Base-by-base conservation (phyloP, 1,139 yeast species). In the Debaryomyces nepalensis region DNA sequence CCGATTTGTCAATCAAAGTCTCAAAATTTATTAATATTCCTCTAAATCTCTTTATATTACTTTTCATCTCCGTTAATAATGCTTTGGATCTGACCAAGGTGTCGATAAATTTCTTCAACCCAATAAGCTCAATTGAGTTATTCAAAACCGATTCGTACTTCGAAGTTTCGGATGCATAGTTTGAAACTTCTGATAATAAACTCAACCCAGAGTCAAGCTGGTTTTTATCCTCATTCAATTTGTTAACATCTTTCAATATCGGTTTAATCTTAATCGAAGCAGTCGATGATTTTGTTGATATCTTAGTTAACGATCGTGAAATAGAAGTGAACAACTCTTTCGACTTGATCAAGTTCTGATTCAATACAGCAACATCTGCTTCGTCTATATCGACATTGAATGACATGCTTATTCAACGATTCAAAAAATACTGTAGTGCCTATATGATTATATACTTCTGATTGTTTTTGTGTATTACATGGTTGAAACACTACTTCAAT, bases 301-400 rank as follows among this genome's bases (percentile, higher is more conserved):
- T 77, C 37, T 68, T 72, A 34, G 63, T 65, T 27, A 90, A 66
- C 1, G 89, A 81, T 27, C 68, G 62, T 12, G 81, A 72, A 42
- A 90, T 82, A 38, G 77, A 68, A 3, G 65, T 61, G 20, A 90
- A 79, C 29, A 89, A 63, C 14, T 73, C 75, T 35, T 77, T 76
- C 5, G 90, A 79, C 44, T 79, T 76, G 39, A 73, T 63, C 26
- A 90, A 69, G 43, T 87, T 84, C 55, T 87, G 95, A 44, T 87
- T 87, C 32, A 90, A 72, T 7, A 90, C 90, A 2, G 89, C 83
- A 37, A 88, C 83, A 53, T 89, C 97, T 2, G 95, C 91, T 59
- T 87, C 95, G 56, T 87, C 95, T 2, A 82, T 71, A 55, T 85
- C 93, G 10, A 66, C 65, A 42, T 57, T 53, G 36, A 45, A 51